These are phyloP conservation scores for Salix suchowensis DNA, from an alignment of 345 rosid species.

Conservation along the genomic window DNA sequence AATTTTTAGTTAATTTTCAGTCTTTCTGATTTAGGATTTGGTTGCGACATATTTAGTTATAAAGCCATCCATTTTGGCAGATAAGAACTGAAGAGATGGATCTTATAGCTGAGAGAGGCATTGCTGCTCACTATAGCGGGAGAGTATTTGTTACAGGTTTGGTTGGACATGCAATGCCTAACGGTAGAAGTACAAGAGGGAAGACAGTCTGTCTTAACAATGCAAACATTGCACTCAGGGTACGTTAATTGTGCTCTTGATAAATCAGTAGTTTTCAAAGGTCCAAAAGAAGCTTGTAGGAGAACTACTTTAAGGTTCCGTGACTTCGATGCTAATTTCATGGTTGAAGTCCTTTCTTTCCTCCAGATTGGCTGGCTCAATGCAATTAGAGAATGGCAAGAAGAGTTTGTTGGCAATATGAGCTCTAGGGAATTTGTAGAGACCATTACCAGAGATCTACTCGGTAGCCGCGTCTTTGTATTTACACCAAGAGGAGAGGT, in stretches of 20 bases:
- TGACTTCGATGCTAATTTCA: slow-evolving; percentile 27
- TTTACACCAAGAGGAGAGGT: slow-evolving; percentile 47
- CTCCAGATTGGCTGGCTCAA: slow-evolving; percentile 77
- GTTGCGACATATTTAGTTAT: neutral
- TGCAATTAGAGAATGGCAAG: slow-evolving; percentile 99
- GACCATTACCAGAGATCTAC: slow-evolving; percentile 78
- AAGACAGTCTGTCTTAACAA: slow-evolving; percentile 79
- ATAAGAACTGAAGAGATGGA: slow-evolving; percentile 98
- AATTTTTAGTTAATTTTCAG: neutral
- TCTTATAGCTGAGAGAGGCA: slow-evolving; percentile 94
- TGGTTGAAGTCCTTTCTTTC: slow-evolving; percentile 12
- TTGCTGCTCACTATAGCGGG: slow-evolving; percentile 97
- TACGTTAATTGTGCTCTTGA: slow-evolving; percentile 30
- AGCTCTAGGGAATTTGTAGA: slow-evolving; percentile 99
- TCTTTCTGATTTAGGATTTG: neutral
- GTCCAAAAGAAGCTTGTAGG: slow-evolving; percentile 11
- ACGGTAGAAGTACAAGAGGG: slow-evolving; percentile 66
- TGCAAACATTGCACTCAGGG: slow-evolving; percentile 94
- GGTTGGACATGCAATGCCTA: slow-evolving; percentile 64
- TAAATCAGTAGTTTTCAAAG: slow-evolving; percentile 5
- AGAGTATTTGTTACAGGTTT: slow-evolving; percentile 65
- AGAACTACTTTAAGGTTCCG: slow-evolving; percentile 7
- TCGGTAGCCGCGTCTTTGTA: slow-evolving; percentile 94
- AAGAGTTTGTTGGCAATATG: slow-evolving; percentile 99
- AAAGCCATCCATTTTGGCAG: slow-evolving; percentile 32